A percentile compares a stretch with the other conserved stretches of the same genome.
Conservation (phyloP, 495 filamentous ascomycete genomes). For the Letharia columbiana region DNA sequence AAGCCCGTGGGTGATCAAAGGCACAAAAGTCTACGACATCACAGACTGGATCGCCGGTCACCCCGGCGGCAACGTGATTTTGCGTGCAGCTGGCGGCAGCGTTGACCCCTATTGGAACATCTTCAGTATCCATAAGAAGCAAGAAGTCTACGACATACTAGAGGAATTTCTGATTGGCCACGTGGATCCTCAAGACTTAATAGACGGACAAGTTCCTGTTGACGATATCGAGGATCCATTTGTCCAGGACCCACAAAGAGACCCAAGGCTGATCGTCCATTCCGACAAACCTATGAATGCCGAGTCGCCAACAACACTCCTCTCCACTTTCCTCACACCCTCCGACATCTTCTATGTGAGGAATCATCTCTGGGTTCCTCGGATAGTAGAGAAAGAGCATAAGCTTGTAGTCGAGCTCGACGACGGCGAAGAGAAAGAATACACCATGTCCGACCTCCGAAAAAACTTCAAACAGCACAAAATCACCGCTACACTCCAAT, state of each 20-base stretch:
- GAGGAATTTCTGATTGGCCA: slow-evolving; percentile 46
- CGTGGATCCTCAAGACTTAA: slow-evolving; percentile 43
- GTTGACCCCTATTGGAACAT: slow-evolving; percentile 58
- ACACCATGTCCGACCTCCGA: slow-evolving; percentile 46
- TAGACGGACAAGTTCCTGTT: slow-evolving; percentile 37
- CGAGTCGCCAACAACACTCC: slow-evolving; percentile 23
- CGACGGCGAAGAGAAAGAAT: slow-evolving; percentile 42
- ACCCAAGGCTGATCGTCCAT: slow-evolving; percentile 38
- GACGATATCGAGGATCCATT: slow-evolving; percentile 50
- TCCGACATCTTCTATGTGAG: slow-evolving; percentile 51
- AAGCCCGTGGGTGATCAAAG: slow-evolving; percentile 43
- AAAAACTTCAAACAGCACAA: slow-evolving; percentile 42
- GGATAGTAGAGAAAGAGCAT: slow-evolving; percentile 38
- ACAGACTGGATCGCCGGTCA: slow-evolving; percentile 50
- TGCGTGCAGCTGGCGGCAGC: slow-evolving; percentile 46
- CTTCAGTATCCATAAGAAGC: slow-evolving; percentile 50
- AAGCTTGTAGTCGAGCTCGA: slow-evolving; percentile 45
- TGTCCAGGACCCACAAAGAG: slow-evolving; percentile 41
- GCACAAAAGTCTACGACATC: slow-evolving; percentile 50
- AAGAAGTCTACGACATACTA: slow-evolving; percentile 49
- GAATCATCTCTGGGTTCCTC: slow-evolving; percentile 56
- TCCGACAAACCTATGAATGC: slow-evolving; percentile 45
- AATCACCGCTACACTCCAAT: slow-evolving; percentile 52
- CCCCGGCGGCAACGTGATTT: slow-evolving; percentile 52
- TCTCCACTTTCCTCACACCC: slow-evolving; percentile 41